Percentiles rank a stretch among this genome's conserved stretches.
These are phyloP conservation scores for Claviceps africana DNA, from an alignment of 2,329 filamentous ascomycete species.

Conservation along the genomic window DNA sequence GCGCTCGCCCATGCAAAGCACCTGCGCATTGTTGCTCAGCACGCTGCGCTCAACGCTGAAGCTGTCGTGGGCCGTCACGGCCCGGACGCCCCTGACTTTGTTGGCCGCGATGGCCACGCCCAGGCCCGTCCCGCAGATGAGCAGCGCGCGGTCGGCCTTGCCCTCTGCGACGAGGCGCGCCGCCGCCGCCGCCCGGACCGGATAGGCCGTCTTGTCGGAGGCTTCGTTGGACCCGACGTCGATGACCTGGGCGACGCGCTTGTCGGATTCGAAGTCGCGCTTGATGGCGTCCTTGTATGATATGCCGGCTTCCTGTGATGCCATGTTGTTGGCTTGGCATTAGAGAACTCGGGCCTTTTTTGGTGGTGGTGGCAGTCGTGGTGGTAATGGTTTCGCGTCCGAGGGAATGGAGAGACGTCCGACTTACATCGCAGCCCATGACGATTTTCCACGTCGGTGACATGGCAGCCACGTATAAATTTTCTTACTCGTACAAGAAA, in stretches of 20 bases:
- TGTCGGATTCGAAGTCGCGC: constrained; percentile 51
- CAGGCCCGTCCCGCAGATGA: constrained; percentile 77
- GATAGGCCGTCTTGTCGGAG: constrained; percentile 68
- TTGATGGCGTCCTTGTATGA: constrained; percentile 70
- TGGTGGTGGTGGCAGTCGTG: neutral
- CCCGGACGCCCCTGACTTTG: constrained; percentile 70
- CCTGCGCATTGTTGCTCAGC: constrained; percentile 75
- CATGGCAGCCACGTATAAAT: constrained; percentile 18
- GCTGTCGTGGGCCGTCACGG: constrained; percentile 80
- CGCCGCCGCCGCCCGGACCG: constrained; percentile 61
- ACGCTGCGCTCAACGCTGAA: constrained; percentile 73
- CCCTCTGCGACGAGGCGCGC: constrained; percentile 48
- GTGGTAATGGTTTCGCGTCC: neutral
- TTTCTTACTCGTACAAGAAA: too few relatives aligned
- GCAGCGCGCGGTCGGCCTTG: constrained; percentile 59
- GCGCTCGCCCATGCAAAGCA: constrained; percentile 73
- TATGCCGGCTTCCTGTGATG: constrained; percentile 51
- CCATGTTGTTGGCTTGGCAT: neutral
- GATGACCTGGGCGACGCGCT: constrained; percentile 51
- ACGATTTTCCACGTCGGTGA: constrained; percentile 37
- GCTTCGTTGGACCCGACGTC: constrained; percentile 59
- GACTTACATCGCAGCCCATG: constrained; percentile 40
- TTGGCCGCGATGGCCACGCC: constrained; percentile 83
- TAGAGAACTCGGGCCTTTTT: too few relatives aligned
- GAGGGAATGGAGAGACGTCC: neutral